Percentiles rank a stretch among this genome's conserved stretches.
phyloP scores from a whole-genome alignment of 768 basidiomycete species.

The Pleurotus cornucopiae region DNA sequence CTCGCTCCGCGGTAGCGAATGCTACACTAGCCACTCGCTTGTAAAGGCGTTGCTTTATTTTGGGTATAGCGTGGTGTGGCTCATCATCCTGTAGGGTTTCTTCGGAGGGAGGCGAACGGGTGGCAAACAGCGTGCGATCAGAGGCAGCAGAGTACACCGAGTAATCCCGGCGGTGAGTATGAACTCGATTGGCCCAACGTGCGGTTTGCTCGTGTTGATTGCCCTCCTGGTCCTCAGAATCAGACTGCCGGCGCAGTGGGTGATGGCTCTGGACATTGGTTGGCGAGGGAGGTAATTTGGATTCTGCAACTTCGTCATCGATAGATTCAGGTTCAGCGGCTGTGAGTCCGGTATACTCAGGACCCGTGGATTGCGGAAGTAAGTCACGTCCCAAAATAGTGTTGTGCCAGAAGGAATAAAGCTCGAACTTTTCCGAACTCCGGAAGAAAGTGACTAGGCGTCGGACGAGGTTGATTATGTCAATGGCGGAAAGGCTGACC shows the following conservation, averaged over 20 bases:
- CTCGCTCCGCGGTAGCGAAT: conserved; percentile 56
- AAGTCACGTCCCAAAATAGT: conserved; percentile 48
- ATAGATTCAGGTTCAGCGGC: conserved; percentile 42
- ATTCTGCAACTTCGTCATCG: conserved; percentile 37
- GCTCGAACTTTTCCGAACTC: conserved; percentile 36
- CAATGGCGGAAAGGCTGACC: conserved; percentile 36
- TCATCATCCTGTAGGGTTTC: conserved; percentile 50
- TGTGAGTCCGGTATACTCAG: conserved; percentile 61
- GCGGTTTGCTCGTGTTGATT: conserved; percentile 36
- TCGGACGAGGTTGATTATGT: conserved; percentile 46
- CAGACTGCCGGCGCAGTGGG: background rate
- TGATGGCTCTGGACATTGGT: background rate
- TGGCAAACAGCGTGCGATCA: conserved; percentile 49
- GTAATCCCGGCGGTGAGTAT: conserved; percentile 36
- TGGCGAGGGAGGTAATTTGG: conserved; percentile 28
- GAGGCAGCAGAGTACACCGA: conserved; percentile 40
- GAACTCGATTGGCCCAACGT: conserved; percentile 29
- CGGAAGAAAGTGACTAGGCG: conserved; percentile 48
- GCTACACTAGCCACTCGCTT: conserved; percentile 38
- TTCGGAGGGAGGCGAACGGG: conserved; percentile 50
- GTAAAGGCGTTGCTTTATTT: conserved; percentile 17
- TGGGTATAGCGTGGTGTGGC: conserved; percentile 9
- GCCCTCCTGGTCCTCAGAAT: conserved; percentile 14
- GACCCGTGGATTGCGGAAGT: conserved; percentile 17
- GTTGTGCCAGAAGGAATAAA: conserved; percentile 52